phyloP scores from a whole-genome alignment of 2,329 filamentous ascomycete species.

The Penicillium sp. region DNA sequence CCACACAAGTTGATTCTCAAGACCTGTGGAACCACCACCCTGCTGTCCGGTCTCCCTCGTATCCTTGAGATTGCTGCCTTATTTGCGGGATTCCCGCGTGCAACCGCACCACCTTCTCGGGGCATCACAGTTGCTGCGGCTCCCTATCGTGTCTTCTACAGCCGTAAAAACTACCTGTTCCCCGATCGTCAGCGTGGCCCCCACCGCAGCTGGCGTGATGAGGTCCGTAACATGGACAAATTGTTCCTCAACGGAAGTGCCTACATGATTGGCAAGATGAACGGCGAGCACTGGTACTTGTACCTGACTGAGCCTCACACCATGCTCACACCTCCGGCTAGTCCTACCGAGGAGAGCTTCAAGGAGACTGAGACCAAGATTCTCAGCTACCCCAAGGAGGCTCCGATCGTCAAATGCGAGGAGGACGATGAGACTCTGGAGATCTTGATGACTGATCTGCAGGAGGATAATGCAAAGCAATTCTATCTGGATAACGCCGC shows the following conservation, averaged over 20 bases:
- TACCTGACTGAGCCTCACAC: slow-evolving; percentile 90
- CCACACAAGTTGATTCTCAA: slow-evolving; percentile 99
- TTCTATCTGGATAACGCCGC: slow-evolving; percentile 79
- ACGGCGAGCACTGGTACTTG: slow-evolving; percentile 98
- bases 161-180: slow-evolving; percentile 96
- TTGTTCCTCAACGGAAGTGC: slow-evolving; percentile 91
- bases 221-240: slow-evolving; percentile 88
- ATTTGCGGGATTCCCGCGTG: slow-evolving; percentile 84
- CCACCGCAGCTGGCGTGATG: slow-evolving; percentile 96
- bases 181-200: slow-evolving; percentile 91
- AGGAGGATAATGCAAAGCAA: slow-evolving; percentile 65
- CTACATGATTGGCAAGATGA: slow-evolving; percentile 99
- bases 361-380: slow-evolving; percentile 60
- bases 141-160: slow-evolving; percentile 97
- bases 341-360: slow-evolving; percentile 56
- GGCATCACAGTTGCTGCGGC: slow-evolving; percentile 75
- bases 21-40: slow-evolving; percentile 95
- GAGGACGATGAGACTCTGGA: slow-evolving; percentile 56
- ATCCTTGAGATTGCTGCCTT: slow-evolving; percentile 88
- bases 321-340: slow-evolving; percentile 76
- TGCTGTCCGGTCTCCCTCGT: slow-evolving; percentile 83
- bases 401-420: slow-evolving; percentile 30
- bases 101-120: slow-evolving; percentile 64
- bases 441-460: slow-evolving; percentile 68
- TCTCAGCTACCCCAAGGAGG: slow-evolving; percentile 52